Percentiles rank a stretch among this genome's conserved stretches.
phyloP scores from a whole-genome alignment of 2,329 filamentous ascomycete species.

The Daldinia sp. region DNA sequence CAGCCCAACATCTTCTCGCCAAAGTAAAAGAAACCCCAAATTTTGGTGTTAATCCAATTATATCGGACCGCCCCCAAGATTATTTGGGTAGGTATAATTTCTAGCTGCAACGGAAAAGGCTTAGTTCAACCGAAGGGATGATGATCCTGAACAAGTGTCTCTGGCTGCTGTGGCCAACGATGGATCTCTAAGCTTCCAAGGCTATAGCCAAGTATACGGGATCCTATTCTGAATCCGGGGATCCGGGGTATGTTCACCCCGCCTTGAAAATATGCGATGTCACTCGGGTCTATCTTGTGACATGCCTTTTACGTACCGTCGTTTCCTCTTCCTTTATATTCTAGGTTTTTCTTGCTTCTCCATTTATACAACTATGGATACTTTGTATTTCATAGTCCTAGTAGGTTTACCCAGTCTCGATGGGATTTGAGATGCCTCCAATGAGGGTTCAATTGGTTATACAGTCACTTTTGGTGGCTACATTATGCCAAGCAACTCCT shows the following conservation, averaged over 20 bases:
- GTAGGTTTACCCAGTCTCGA: conserved; percentile 7
- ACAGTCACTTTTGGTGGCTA: conserved; percentile 17
- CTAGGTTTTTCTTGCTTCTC: not conserved
- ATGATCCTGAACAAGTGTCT: conserved; percentile 15
- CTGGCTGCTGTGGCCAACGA: conserved; percentile 3
- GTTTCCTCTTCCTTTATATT: conserved; percentile 15
- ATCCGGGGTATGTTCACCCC: conserved; percentile 27
- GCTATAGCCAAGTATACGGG: conserved; percentile 22
- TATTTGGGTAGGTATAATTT: not conserved
- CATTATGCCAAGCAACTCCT: conserved; percentile 24
- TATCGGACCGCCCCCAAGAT: not conserved
- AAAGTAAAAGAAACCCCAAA: not conserved
- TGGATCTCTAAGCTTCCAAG: not conserved
- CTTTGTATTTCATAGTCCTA: not conserved
- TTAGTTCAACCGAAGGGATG: conserved; percentile 27
- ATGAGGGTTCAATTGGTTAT: conserved; percentile 27
- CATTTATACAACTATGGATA: not conserved
- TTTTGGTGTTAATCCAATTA: not conserved
- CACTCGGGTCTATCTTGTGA: conserved; percentile 20
- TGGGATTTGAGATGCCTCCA: not conserved
- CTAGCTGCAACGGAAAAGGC: conserved; percentile 9
- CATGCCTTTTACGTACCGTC: conserved; percentile 24
- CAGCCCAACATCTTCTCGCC: not conserved
- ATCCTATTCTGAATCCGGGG: conserved; percentile 25
- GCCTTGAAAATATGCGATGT: conserved; percentile 31